A percentile compares a stretch with the other conserved stretches of the same genome.
Conservation (phyloP, 2,329 filamentous ascomycete species). For the Hypoxylon sp. region DNA sequence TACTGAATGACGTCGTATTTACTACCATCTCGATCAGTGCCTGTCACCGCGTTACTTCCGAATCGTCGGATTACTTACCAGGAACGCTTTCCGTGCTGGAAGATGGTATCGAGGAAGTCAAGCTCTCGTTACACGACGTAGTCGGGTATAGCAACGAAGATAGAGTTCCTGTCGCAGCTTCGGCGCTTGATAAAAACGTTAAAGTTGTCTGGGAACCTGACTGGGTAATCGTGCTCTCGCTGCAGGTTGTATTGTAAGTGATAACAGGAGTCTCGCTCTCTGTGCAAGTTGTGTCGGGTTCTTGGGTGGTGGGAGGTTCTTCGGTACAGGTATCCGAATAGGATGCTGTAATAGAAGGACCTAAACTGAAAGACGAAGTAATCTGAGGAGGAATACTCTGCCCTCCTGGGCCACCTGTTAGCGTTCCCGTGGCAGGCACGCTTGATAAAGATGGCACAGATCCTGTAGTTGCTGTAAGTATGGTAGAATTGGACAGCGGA, state of each 20-base stretch:
- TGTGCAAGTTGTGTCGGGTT: constrained; percentile 41
- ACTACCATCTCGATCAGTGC: constrained; percentile 37
- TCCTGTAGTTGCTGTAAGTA: constrained; percentile 19
- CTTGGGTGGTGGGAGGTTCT: constrained; percentile 29
- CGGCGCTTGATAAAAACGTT: constrained; percentile 23
- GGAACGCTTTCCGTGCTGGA: constrained; percentile 15
- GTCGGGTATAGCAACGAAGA: constrained; percentile 19
- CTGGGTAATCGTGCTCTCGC: constrained; percentile 41
- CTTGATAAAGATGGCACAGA: constrained; percentile 12
- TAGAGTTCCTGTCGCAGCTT: constrained; percentile 12
- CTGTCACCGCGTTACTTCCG: background rate
- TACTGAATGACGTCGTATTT: constrained; percentile 38
- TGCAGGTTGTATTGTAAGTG: constrained; percentile 43
- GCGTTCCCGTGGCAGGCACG: constrained; percentile 13
- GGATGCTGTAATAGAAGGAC: constrained; percentile 27
- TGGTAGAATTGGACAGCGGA: constrained; percentile 35
- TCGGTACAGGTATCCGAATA: constrained; percentile 43
- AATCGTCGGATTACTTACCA: constrained; percentile 38
- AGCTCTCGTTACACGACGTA: constrained; percentile 33
- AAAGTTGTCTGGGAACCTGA: constrained; percentile 31
- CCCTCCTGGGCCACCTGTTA: constrained; percentile 14
- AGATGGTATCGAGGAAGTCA: constrained; percentile 2
- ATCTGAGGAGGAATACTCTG: constrained; percentile 31
- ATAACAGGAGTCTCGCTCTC: constrained; percentile 36
- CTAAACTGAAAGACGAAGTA: constrained; percentile 25